Evolutionary conservation across 805 yeast genomes (phyloP), one percentile per base, ranked within the genome.

Genomic region (Wickerhamiella kurtzmanii): DNA sequence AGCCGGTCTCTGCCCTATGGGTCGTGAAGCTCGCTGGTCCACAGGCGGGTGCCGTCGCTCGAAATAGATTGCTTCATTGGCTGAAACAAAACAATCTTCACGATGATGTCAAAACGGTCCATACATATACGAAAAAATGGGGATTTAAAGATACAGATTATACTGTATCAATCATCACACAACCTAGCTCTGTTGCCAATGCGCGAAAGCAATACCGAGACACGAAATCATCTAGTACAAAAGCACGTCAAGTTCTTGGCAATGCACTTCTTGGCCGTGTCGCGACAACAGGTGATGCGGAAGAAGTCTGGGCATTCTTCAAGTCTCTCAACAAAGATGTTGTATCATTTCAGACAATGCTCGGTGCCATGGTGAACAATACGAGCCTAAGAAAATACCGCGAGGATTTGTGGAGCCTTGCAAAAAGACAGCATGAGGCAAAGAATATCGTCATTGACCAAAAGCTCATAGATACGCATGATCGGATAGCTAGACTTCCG

Each of bases 111-210:
- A 44, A 41, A 8, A 19, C 44, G 5, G 48, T 55, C 5, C 46
- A 50, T n/a, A 39, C 46, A 2, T 51, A 53, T 56, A 56, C 60
- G 8, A 50, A 53, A 25, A 55, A 56, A 32, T 56, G 60, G 60
- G 59, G 60, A 2, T 53, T 56, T 35, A 43, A 49, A 20, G 56
- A 48, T n/a, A 47, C 53, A 9, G 48, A 41, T 4, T 21, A 46
- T 18, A 47, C 59, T 2, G 25, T 32, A 8, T 32, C 49, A 3
- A 55, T 52, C 11, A 43, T 50, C 5, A 43, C 54, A 1, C 20
- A 22, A 25, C 52, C 58, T 1, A 25, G 37, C 16, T 35, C 50
- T 1, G 58, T 51, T 2, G 43, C 37, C 1, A 52, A 51, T 32
- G 60, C 59, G 3, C 52, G 60, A 3, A 41, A 37, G 13, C 25